phyloP scores from a whole-genome alignment of 192 early-diverging fungal species.

The Umbelopsis sp. region DNA sequence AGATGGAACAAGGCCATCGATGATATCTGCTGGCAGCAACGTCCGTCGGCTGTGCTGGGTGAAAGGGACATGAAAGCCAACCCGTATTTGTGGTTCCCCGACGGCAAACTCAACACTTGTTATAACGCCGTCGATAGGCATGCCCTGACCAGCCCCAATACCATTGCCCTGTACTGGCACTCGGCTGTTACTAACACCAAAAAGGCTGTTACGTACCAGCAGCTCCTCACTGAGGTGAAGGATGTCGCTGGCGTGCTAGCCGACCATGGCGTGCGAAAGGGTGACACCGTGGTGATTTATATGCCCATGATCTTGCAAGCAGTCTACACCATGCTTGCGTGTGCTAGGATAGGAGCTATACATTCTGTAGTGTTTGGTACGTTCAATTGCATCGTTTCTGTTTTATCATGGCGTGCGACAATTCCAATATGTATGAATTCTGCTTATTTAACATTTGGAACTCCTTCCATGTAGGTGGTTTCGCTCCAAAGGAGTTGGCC shows the following conservation, averaged over 20 bases:
- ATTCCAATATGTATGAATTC: background rate
- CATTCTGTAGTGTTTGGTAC: conserved; percentile 81
- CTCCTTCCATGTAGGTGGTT: conserved; percentile 49
- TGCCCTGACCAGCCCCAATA: conserved; percentile 56
- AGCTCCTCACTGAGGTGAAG: conserved; percentile 72
- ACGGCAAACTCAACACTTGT: conserved; percentile 76
- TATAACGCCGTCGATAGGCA: conserved; percentile 85
- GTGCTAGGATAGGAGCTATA: conserved; percentile 80
- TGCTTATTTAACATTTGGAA: background rate
- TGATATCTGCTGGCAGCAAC: conserved; percentile 30
- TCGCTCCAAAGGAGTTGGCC: conserved; percentile 75
- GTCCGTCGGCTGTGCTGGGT: conserved; percentile 23
- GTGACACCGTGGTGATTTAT: conserved; percentile 81
- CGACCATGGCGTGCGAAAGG: conserved; percentile 61
- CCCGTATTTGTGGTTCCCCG: conserved; percentile 66
- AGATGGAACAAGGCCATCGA: conserved; percentile 24
- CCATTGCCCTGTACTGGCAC: conserved; percentile 75
- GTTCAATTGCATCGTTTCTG: background rate
- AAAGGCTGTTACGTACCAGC: conserved; percentile 60
- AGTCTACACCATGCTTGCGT: conserved; percentile 83
- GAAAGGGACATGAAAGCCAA: conserved; percentile 12
- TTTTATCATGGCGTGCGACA: background rate
- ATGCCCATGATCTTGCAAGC: conserved; percentile 87
- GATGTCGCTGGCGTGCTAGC: conserved; percentile 66
- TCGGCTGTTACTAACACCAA: conserved; percentile 65